These are phyloP conservation scores for Colletotrichum sansevieriae DNA, from an alignment of 2,329 filamentous ascomycete species.

Conservation along the genomic window DNA sequence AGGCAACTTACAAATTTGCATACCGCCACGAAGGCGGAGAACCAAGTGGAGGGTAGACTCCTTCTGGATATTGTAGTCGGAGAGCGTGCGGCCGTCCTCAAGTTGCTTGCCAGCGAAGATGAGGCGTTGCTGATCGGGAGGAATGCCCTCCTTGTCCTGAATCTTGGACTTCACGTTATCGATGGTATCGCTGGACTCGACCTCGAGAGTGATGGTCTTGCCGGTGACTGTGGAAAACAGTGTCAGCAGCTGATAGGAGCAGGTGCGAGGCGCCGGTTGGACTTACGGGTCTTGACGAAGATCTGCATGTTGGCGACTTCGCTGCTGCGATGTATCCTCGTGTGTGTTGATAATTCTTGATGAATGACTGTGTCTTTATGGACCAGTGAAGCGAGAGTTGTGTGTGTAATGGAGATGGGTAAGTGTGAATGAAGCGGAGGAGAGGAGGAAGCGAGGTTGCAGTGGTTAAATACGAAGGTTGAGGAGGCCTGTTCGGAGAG, in stretches of 20 bases:
- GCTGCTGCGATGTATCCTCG: slow-evolving; percentile 42
- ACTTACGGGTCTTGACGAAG: slow-evolving; percentile 96
- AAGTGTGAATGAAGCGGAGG: slow-evolving; percentile 6
- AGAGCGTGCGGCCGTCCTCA: slow-evolving; percentile 65
- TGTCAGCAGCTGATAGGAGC: slow-evolving; percentile 62
- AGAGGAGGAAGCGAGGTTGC: slow-evolving; percentile 16
- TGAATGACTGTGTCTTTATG: slow-evolving; percentile 1
- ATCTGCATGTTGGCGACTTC: slow-evolving; percentile 83
- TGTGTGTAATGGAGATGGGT: slow-evolving; percentile 28
- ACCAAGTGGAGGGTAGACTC: slow-evolving; percentile 80
- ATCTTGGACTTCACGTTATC: slow-evolving; percentile 93
- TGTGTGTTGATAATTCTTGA: slow-evolving; percentile 6
- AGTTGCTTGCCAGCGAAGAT: slow-evolving; percentile 77
- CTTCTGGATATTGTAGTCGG: slow-evolving; percentile 71
- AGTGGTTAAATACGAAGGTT: slow-evolving; percentile 31
- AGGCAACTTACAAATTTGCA: slow-evolving; percentile 68
- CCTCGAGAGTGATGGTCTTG: slow-evolving; percentile 87
- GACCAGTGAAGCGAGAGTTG: slow-evolving; percentile 7
- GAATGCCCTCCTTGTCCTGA: slow-evolving; percentile 91
- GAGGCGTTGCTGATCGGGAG: slow-evolving; percentile 85
- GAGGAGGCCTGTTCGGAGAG: slow-evolving; percentile 22
- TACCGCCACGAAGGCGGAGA: slow-evolving; percentile 76
- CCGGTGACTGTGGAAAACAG: slow-evolving; percentile 72
- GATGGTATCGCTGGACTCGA: slow-evolving; percentile 83
- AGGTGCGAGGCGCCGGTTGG: slow-evolving; percentile 42